These are phyloP conservation scores for Hypoxylon sp. DNA, from an alignment of 2,329 filamentous ascomycete genomes.

Conservation along the genomic window DNA sequence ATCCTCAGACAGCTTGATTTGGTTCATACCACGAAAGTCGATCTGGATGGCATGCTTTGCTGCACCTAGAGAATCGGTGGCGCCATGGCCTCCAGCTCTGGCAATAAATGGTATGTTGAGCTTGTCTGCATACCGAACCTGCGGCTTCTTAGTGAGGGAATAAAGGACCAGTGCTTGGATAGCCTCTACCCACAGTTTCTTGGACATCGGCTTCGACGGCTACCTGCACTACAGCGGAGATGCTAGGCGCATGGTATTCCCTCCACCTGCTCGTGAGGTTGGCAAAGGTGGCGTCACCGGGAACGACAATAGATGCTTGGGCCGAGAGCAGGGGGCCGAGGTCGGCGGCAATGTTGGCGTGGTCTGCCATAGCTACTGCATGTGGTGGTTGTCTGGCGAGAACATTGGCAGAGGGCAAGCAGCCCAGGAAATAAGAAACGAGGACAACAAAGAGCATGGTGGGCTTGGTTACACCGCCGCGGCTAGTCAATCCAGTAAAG, in stretches of 20 bases:
- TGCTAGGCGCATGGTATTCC: conserved; percentile 6
- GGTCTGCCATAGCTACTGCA: no score
- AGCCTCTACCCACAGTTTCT: conserved; percentile 27
- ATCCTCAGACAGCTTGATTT: conserved; percentile 40
- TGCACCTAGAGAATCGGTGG: conserved; percentile 29
- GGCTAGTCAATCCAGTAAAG: no score
- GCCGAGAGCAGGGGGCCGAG: conserved; percentile 14
- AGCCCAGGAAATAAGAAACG: no score
- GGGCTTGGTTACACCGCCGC: no score
- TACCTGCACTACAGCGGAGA: conserved; percentile 36
- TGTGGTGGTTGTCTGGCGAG: no score
- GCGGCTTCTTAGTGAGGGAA: neutral
- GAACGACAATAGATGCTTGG: conserved; percentile 36
- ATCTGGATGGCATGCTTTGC: conserved; percentile 37
- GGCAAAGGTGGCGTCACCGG: conserved; percentile 41
- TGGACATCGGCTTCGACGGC: conserved; percentile 36
- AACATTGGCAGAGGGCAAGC: no score
- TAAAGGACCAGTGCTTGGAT: neutral
- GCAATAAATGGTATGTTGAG: conserved; percentile 35
- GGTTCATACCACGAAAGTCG: conserved; percentile 40
- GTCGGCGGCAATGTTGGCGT: no score
- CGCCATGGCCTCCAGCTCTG: conserved; percentile 40
- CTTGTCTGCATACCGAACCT: conserved; percentile 35
- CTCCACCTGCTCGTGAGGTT: conserved; percentile 32
- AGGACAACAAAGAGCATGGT: no score